A percentile compares a stretch with the other conserved stretches of the same genome.
These are phyloP conservation scores for Scheffersomyces illinoinensis DNA, from an alignment of 1,139 yeast species.

Conservation along the genomic window DNA sequence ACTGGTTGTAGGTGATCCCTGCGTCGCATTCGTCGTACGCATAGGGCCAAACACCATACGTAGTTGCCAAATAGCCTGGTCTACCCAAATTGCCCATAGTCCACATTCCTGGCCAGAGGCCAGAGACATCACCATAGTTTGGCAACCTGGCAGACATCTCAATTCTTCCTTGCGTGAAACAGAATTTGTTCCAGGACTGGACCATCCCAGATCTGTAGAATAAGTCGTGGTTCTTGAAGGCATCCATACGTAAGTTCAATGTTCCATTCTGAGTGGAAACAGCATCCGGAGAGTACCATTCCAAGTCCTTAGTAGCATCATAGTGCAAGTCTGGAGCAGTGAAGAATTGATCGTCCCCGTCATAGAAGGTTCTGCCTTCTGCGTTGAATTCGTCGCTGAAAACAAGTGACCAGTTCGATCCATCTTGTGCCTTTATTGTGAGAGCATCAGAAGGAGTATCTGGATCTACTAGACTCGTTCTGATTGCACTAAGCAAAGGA, in stretches of 20 bases:
- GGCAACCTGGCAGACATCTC: conserved; percentile 28
- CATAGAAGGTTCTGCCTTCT: conserved; percentile 32
- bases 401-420: conserved; percentile 26
- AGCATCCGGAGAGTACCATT: conserved; percentile 36
- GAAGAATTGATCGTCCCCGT: conserved; percentile 34
- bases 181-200: conserved; percentile 33
- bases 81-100: conserved; percentile 34
- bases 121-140: conserved; percentile 27
- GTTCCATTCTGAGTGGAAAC: conserved; percentile 29
- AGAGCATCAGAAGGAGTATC: conserved; percentile 24
- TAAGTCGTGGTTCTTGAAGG: conserved; percentile 28
- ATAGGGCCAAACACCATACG: conserved; percentile 38
- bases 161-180: conserved; percentile 29
- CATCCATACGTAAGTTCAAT: conserved; percentile 25
- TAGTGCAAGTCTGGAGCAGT: conserved; percentile 28
- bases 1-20: conserved; percentile 33
- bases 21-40: conserved; percentile 33
- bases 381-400: conserved; percentile 31
- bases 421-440: conserved; percentile 16
- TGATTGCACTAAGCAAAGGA: conserved; percentile 24
- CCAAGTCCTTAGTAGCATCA: conserved; percentile 32
- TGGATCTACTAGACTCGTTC: conserved; percentile 28
- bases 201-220: conserved; percentile 33
- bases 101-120: conserved; percentile 37
- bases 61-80: conserved; percentile 31